Evolutionary conservation across 805 yeast species (phyloP).

Genomic region (Maudiozyma pseudohumilis): DNA sequence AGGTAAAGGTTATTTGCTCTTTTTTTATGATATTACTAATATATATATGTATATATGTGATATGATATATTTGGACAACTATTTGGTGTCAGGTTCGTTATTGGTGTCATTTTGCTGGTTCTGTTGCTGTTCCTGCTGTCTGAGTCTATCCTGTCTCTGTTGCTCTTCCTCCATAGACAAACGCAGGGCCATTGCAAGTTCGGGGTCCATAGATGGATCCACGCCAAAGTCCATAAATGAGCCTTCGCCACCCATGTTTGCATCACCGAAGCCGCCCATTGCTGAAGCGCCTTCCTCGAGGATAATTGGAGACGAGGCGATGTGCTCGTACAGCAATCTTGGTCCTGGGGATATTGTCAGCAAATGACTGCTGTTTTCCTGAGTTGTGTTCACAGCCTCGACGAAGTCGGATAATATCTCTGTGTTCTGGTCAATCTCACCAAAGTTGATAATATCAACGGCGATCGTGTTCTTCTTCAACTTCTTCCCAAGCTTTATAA

Average conservation of each 20-base stretch:
- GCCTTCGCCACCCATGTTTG: conserved; percentile 39
- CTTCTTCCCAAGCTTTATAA: conserved; percentile 78
- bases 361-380: conserved; percentile 69
- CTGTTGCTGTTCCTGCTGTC: conserved; percentile 24
- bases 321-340: conserved; percentile 68
- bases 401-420: conserved; percentile 71
- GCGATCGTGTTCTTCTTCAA: conserved; percentile 90
- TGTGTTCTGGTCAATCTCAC: conserved; percentile 74
- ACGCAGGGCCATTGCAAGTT: conserved; percentile 89
- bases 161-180: conserved; percentile 92
- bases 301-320: conserved; percentile 68
- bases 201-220: conserved; percentile 93
- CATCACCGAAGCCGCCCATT: conserved; percentile 34
- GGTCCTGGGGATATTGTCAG: conserved; percentile 87
- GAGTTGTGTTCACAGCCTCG: conserved; percentile 48
- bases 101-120: neutral
- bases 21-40: too few relatives aligned
- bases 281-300: conserved; percentile 46
- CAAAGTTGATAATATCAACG: conserved; percentile 83
- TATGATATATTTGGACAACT: neutral
- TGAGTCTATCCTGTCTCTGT: conserved; percentile 76
- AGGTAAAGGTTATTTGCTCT: too few relatives aligned
- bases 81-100: conserved; percentile 1
- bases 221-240: conserved; percentile 56
- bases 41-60: neutral